phyloP scores from a whole-genome alignment of 768 basidiomycete species.

The Collybiopsis confluens region DNA sequence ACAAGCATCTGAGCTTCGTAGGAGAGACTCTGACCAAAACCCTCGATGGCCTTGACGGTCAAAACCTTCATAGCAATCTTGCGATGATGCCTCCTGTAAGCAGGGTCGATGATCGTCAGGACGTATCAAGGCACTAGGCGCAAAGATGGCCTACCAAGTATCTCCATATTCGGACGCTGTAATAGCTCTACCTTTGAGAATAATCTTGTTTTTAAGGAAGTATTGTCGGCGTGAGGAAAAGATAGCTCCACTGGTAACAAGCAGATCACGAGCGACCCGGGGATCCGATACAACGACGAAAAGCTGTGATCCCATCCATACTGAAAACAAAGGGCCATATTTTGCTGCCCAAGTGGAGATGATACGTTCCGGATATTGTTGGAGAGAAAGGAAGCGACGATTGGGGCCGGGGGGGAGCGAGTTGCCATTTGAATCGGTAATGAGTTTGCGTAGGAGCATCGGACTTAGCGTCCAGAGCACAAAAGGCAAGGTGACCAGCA shows the following conservation, averaged over 20 bases:
- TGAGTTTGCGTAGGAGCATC: conserved; percentile 10
- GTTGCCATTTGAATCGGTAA: neutral
- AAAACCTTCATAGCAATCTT: conserved; percentile 15
- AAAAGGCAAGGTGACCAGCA: neutral
- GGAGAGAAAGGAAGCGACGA: conserved; percentile 18
- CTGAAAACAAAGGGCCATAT: conserved; percentile 28
- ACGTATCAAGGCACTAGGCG: neutral
- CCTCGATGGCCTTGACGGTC: conserved; percentile 10
- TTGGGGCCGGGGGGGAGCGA: neutral
- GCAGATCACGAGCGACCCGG: conserved; percentile 26
- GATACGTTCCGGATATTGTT: conserved; percentile 28
- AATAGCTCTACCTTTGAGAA: conserved; percentile 28
- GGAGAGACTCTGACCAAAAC: conserved; percentile 14
- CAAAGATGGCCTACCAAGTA: conserved; percentile 19
- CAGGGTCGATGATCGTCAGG: neutral
- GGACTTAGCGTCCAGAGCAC: conserved; percentile 2
- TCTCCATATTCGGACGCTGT: conserved; percentile 29
- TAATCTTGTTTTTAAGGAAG: conserved; percentile 32
- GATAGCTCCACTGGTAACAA: conserved; percentile 28
- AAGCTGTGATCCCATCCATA: conserved; percentile 35
- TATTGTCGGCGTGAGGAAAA: conserved; percentile 29
- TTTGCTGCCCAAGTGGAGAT: conserved; percentile 27
- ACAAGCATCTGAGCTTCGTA: conserved; percentile 16
- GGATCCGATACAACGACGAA: conserved; percentile 33
- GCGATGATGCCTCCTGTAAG: conserved; percentile 16